phyloP scores from a whole-genome alignment of 345 rosid genomes.

The Streptanthus diversifolius region DNA sequence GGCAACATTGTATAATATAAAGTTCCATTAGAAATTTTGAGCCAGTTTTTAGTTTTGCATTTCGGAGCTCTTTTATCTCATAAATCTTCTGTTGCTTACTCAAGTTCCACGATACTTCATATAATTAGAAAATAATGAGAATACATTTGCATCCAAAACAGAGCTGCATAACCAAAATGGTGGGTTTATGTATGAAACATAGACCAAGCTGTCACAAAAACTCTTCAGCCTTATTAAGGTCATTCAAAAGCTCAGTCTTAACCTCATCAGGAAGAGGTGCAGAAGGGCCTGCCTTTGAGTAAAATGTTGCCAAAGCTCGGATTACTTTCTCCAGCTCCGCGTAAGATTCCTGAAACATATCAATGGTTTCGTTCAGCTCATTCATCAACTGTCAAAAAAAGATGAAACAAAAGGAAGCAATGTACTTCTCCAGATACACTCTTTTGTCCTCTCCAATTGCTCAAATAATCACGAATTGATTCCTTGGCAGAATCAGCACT shows the following conservation, averaged over 20 bases:
- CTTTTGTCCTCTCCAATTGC: conserved; percentile 74
- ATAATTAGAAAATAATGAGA: too few relatives aligned
- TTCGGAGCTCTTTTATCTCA: not conserved
- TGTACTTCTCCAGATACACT: conserved; percentile 51
- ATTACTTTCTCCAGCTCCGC: conserved; percentile 71
- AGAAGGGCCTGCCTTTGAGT: conserved; percentile 85
- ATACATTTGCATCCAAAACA: too few relatives aligned
- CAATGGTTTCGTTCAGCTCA: not conserved
- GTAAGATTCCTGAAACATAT: conserved; percentile 67
- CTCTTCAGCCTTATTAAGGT: conserved; percentile 62
- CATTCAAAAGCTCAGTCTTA: conserved; percentile 54
- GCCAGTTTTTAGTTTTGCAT: not conserved
- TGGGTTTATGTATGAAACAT: too few relatives aligned
- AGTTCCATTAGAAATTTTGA: not conserved
- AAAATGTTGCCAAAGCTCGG: conserved; percentile 68
- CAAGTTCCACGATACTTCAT: not conserved
- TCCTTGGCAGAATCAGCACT: conserved; percentile 92
- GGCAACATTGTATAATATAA: conserved; percentile 16
- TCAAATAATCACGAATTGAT: conserved; percentile 73
- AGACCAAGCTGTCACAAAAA: conserved; percentile 68
- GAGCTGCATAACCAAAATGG: too few relatives aligned
- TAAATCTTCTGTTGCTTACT: not conserved
- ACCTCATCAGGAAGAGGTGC: conserved; percentile 70
- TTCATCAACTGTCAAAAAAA: not conserved
- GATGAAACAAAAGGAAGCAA: not conserved